These are phyloP conservation scores for Spiraea crenata DNA, from an alignment of 331 rosid genomes.

Conservation along the genomic window DNA sequence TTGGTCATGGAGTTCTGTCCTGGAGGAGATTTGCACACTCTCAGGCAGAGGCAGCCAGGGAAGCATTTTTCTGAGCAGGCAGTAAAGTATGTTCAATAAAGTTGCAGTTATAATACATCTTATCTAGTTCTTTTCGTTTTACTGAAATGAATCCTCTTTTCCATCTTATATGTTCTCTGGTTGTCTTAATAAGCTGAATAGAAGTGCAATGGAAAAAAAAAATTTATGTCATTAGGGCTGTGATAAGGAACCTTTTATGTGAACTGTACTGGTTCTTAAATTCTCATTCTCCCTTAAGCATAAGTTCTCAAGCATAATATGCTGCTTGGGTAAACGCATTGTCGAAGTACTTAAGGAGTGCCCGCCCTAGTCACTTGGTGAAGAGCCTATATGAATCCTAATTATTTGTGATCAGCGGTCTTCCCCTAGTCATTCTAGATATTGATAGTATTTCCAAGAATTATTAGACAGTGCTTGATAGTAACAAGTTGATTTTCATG, in stretches of 20 bases:
- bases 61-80: conserved; percentile 99
- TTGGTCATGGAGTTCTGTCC: conserved; percentile 99
- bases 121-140: conserved; percentile 12
- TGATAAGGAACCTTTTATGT: neutral
- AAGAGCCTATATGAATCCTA: too few species aligned
- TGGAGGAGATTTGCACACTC: conserved; percentile 95
- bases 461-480: conserved; percentile 3
- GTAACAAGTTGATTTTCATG: conserved; percentile 26
- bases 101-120: conserved; percentile 8
- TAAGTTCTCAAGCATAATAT: too few species aligned
- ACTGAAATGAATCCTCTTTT: conserved; percentile 12
- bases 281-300: neutral
- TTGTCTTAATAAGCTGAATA: neutral
- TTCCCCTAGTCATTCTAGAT: neutral
- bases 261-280: neutral
- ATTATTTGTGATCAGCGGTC: too few species aligned
- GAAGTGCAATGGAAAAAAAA: neutral
- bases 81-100: conserved; percentile 77
- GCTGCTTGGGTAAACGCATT: too few species aligned
- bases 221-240: neutral
- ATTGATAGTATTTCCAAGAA: neutral
- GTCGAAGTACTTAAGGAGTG: too few species aligned
- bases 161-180: conserved; percentile 9
- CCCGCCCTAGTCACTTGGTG: neutral
- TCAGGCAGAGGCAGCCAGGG: conserved; percentile 93